Percentiles rank a stretch among this genome's conserved stretches.
These are phyloP conservation scores for Malassezia nana DNA, from an alignment of 1,284 basidiomycete species.

Conservation along the genomic window DNA sequence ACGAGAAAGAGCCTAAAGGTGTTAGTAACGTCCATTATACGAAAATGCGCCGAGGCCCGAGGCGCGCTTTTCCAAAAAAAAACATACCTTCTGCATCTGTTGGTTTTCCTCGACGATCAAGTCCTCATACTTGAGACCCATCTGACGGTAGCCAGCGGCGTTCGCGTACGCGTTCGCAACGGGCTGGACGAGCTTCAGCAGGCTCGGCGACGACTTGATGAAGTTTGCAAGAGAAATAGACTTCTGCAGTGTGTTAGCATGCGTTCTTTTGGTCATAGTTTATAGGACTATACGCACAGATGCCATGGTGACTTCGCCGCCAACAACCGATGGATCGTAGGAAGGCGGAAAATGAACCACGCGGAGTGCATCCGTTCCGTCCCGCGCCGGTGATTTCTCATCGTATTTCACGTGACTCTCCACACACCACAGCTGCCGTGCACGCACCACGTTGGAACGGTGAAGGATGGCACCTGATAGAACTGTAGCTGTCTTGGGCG, in stretches of 20 bases:
- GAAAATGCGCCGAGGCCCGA: neutral
- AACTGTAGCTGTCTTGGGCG: conserved; percentile 60
- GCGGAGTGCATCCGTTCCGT: conserved; percentile 12
- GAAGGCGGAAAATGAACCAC: conserved; percentile 8
- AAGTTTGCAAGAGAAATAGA: conserved; percentile 68
- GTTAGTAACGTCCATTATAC: neutral
- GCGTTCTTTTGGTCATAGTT: neutral
- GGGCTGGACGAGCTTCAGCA: conserved; percentile 64
- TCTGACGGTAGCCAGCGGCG: conserved; percentile 71
- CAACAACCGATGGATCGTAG: conserved; percentile 7
- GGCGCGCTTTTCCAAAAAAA: too few species aligned
- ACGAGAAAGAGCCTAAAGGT: conserved; percentile 55
- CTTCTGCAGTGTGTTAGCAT: conserved; percentile 20
- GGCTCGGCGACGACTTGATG: conserved; percentile 61
- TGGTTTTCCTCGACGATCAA: conserved; percentile 77
- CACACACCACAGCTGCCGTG: neutral
- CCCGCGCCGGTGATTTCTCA: conserved; percentile 19
- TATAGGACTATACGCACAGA: conserved; percentile 8
- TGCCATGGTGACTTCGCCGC: conserved; percentile 9
- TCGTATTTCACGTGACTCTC: conserved; percentile 12
- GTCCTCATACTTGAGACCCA: conserved; percentile 91
- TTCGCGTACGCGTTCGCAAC: conserved; percentile 75
- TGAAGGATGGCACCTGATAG: neutral
- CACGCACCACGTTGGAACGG: neutral
- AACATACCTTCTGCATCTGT: conserved; percentile 73